A percentile compares a stretch with the other conserved stretches of the same genome.
Conservation (phyloP, 2,329 filamentous ascomycete species). For the Cytospora schulzeri region DNA sequence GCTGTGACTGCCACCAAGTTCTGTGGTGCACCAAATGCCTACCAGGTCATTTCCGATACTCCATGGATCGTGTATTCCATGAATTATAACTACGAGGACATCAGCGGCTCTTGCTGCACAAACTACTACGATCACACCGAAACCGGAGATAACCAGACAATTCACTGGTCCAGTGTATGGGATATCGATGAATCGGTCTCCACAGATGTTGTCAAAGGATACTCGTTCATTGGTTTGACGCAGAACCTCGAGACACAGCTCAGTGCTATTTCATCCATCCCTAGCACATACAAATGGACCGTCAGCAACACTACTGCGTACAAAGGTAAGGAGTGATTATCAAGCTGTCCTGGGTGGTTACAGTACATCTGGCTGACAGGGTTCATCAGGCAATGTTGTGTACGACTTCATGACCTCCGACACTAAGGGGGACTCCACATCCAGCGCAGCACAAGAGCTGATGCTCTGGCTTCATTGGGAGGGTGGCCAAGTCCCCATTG, state of each 20-base stretch:
- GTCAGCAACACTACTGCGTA: conserved; percentile 43
- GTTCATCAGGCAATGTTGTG: conserved; percentile 40
- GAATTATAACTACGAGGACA: conserved; percentile 45
- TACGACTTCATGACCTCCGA: conserved; percentile 49
- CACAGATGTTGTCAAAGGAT: conserved; percentile 45
- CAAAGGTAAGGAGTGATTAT: conserved; percentile 33
- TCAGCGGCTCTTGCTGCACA: conserved; percentile 44
- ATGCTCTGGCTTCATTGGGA: conserved; percentile 50
- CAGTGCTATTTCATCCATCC: conserved; percentile 42
- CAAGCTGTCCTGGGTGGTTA: neutral
- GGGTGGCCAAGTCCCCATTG: conserved; percentile 48
- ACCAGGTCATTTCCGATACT: conserved; percentile 39
- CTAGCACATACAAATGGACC: conserved; percentile 43
- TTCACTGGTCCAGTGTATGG: conserved; percentile 43
- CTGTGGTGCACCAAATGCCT: conserved; percentile 33
- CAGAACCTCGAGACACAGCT: conserved; percentile 44
- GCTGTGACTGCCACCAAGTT: conserved; percentile 22
- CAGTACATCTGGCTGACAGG: neutral
- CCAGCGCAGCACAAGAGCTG: conserved; percentile 41
- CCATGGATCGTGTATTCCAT: conserved; percentile 50
- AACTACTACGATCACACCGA: conserved; percentile 41
- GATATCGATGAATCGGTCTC: conserved; percentile 41
- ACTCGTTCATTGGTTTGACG: conserved; percentile 47
- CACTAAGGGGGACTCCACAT: conserved; percentile 46
- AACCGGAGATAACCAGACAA: conserved; percentile 35